Base-by-base conservation (phyloP, 1,284 basidiomycete genomes). In the Paramarasmius palmivorus region DNA sequence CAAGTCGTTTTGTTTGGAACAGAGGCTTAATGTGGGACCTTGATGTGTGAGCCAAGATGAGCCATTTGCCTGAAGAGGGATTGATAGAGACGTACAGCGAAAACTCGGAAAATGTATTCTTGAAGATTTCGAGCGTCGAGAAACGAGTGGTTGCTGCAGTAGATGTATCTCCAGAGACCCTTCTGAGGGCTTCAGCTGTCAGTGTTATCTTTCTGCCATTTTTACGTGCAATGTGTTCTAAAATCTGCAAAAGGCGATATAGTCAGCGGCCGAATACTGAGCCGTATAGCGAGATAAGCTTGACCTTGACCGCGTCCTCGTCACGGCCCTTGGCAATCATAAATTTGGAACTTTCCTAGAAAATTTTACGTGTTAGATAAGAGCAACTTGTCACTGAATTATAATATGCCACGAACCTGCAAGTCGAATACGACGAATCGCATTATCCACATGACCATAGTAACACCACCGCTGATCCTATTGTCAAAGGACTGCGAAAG, bases 261-360 rank as follows among this genome's bases (percentile, higher is more conserved):
- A n/a, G 26, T 34, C 3, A 23, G n/a, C 29, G 26, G 19, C 20
- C 23, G 20, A 20, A 41, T 36, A 34, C 29, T 25, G 20, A 36
- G 17, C 52, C 9, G n/a, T n/a, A 10, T n/a, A 29, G 15, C 12
- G 26, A n/a, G 25, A 37, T 0, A 49, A 7, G 20, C 52, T 61
- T 49, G 58, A 81, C 80, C 50, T 69, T 64, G 23, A 86, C 65
- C 15, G 82, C 83, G 47, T 83, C 82, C 55, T 73, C 70, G 61
- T 86, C 83, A 29, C 78, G 73, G 9, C 81, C 81, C 60, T 79
- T 76, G 1, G 75, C 79, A 39, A 82, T 66, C 19, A 84, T 70
- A 63, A 77, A 86, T 63, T 86, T 86, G 22, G 84, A 78, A 12
- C 81, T 83, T 63, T 86, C 84, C 55, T 32, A 12, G 12, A 32